Base-by-base conservation (phyloP, 2,329 filamentous ascomycete species). In the Bipolaris zeicola region DNA sequence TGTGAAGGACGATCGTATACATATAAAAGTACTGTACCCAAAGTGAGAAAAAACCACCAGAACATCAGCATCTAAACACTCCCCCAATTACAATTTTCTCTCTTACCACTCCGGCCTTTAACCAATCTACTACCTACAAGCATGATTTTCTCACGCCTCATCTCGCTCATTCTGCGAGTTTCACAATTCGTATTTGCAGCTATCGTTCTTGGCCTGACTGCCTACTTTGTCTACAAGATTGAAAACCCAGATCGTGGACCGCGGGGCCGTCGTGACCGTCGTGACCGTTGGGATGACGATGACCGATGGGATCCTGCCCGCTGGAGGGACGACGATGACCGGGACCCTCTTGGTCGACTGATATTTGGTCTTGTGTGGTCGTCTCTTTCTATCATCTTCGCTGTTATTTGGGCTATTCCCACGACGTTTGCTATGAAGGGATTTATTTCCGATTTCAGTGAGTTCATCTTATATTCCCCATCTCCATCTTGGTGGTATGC, bases 361-460 rank as follows among this genome's bases (percentile, higher is more conserved):
- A 91, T 93, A 77, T 93, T 91, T 79, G 85, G 89, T 43, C 85
- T 89, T 69, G 85, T 91, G 16, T 82, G 92, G 37, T 87, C 90
- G 2, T 87, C 82, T 18, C 69, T 93, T 16, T 85, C 87, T 11
- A 85, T 92, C 52, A 73, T 93, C 38, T 79, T 91, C n/a, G 81
- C 85, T 5, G 76, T 93, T 24, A 73, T 93, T 60, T 91, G 89
- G 85, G 80, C 92, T 26, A 81, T 93, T 38, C 90, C 90, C 1
- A 90, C 90, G 69, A 83, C 85, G 2, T 79, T 79, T 48, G 83
- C 81, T 44, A 91, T 92, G 75, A 82, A 87, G 59, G 83, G 88
- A 75, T 93, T 88, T 83, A 88, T 87, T 0, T 79, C 87, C 65
- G 90, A 94, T 69, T 67, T 92, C 24, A 14, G 64, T 67, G 56